Evolutionary conservation across 805 yeast genomes (phyloP), one percentile per base, ranked within the genome.

Genomic region (Ascoidea tarda): DNA sequence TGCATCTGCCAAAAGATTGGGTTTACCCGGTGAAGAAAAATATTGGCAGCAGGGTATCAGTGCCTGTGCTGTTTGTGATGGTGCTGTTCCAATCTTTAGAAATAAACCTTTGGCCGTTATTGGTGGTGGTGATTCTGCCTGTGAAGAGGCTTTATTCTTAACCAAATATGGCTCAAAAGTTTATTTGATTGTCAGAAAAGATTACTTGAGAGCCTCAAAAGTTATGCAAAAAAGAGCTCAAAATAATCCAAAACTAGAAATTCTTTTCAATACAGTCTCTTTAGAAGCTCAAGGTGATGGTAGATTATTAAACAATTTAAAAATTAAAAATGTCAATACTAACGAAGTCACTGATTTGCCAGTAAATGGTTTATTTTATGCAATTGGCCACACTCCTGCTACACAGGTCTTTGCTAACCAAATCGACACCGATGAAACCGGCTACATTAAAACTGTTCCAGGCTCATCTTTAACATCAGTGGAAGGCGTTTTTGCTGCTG

Each of bases 81-180:
- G 99, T 71, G 99, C 99, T 42, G 95, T 93, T 50, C 99, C 99
- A 62, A 90, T 93, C 62, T 93, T 93, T 76, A 87, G 98, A 77
- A 86, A 93, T 77, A 86, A 89, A 72, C 98, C 99, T 46, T 79
- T 93, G 67, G 98, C 96, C 32, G 99, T 93, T 54, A 75, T 93
- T 60, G 99, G 99, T 55, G 99, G 99, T 60, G 99, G 99, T 69
- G 99, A 93, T 71, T 89, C 97, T 60, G 99, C 99, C 16, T 95
- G 98, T 70, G 99, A 93, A 74, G 99, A 93, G 74, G 99, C 99
- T 38, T 74, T 87, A 59, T 93, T 93, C 72, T 77, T 93, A 68
- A 93, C 99, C 63, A 93, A 93, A 70, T 93, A 93, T 71, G 99
- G 96, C 58, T 88, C 97, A 52, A 93, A 93, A 75, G 99, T 93